Conservation (phyloP, 768 basidiomycete genomes). For the Multifurca ochricompacta region DNA sequence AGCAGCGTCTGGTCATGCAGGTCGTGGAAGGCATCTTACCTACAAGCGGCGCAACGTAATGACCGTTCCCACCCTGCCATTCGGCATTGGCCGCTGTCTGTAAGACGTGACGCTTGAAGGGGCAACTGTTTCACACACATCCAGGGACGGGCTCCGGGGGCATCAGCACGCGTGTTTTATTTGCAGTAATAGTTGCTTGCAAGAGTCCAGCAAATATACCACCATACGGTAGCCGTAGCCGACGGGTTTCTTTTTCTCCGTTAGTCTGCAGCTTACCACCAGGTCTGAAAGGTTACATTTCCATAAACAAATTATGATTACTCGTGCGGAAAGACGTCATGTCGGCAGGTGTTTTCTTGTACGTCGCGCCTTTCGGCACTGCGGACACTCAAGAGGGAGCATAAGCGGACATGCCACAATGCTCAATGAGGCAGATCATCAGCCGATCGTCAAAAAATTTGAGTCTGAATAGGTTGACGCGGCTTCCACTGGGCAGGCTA, state of each 20-base stretch:
- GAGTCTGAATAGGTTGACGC: background rate
- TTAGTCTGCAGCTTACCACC: background rate
- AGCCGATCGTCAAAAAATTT: conserved; percentile 3
- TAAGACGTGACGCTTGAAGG: background rate
- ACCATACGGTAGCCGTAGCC: background rate
- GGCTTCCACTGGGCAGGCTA: background rate
- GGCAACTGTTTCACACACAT: conserved; percentile 6
- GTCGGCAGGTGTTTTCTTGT: background rate
- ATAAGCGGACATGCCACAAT: background rate
- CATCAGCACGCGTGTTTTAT: conserved; percentile 2
- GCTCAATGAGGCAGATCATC: background rate
- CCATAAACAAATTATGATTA: background rate
- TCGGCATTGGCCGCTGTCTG: background rate
- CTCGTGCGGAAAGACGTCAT: background rate
- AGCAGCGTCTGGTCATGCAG: conserved; percentile 62
- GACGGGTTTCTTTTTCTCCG: background rate
- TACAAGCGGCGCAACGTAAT: conserved; percentile 18
- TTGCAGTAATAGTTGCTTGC: background rate
- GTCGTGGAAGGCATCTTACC: conserved; percentile 50
- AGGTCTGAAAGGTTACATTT: background rate
- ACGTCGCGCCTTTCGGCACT: background rate
- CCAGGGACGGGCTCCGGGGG: background rate
- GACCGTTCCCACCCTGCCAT: background rate
- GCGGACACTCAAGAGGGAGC: background rate
- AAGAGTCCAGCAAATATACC: background rate